phyloP scores from a whole-genome alignment of 257 asterid genomes.

The Lithospermum erythrorhizon region DNA sequence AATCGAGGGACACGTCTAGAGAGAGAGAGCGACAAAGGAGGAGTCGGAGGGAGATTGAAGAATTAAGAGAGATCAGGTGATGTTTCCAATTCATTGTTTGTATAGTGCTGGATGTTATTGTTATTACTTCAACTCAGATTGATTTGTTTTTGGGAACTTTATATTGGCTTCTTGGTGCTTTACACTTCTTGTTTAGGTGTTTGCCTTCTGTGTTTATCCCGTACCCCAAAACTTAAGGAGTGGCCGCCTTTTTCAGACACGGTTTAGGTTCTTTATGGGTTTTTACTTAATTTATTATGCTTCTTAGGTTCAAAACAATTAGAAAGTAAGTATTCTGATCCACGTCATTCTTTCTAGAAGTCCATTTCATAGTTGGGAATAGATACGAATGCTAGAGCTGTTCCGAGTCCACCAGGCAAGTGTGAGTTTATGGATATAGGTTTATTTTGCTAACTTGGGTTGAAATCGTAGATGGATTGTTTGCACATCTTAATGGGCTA shows the following conservation, averaged over 20 bases:
- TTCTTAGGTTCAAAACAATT: neutral
- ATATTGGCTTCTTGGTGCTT: neutral
- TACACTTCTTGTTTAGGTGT: neutral
- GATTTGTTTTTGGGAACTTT: no score
- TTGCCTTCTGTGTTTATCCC: neutral
- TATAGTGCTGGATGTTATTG: neutral
- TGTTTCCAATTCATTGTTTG: conserved; percentile 7
- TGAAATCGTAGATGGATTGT: conserved; percentile 96
- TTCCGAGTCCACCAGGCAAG: conserved; percentile 33
- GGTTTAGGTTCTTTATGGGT: neutral
- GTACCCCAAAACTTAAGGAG: neutral
- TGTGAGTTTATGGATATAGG: conserved; percentile 46
- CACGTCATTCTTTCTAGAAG: neutral
- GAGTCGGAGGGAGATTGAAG: conserved; percentile 60
- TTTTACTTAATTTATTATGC: neutral
- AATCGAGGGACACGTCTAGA: conserved; percentile 10
- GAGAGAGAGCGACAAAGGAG: conserved; percentile 42
- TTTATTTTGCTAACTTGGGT: conserved; percentile 79
- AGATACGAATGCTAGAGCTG: conserved; percentile 27
- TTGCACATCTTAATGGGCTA: conserved; percentile 92
- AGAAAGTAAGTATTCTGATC: neutral
- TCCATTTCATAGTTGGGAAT: conserved; percentile 5
- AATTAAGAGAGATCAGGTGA: conserved; percentile 75
- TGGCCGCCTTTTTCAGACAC: neutral
- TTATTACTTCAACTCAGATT: no score